Evolutionary conservation across 768 basidiomycete genomes (phyloP), one percentile per base, ranked within the genome.

Genomic region (Boletus rufocinnamomeus): DNA sequence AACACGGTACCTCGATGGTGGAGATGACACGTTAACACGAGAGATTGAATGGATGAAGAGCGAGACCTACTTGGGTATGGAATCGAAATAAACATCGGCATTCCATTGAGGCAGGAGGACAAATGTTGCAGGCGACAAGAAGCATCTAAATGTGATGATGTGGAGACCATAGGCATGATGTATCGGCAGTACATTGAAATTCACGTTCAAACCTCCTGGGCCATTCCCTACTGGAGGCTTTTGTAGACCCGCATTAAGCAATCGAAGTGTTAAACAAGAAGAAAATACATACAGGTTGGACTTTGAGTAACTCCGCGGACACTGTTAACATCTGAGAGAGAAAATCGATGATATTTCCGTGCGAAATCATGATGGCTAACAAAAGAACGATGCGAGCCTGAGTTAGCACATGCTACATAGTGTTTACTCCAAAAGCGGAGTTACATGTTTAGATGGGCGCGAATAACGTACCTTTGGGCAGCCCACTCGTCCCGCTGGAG

Each of bases 401-500:
- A 7, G 21, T 73, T n/a, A 57, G 51, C n/a, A n/a, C n/a, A n/a
- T n/a, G n/a, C n/a, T n/a, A n/a, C n/a, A n/a, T n/a, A n/a, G n/a
- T n/a, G n/a, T n/a, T n/a, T n/a, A n/a, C n/a, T n/a, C n/a, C n/a
- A n/a, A n/a, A n/a, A n/a, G 46, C n/a, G 19, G 54, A 3, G 11
- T 4, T 35, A 6, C 9, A 37, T 35, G 21, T 28, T 27, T 34
- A 32, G 11, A 25, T 50, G 19, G 19, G 13, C 37, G 56, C n/a
- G 11, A 7, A 19, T 6, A 8, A 59, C 66, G 8, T 27, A 84
- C 88, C 88, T 81, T 91, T 91, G 0, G 89, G 88, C 4, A 85
- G 73, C 0, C 90, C 89, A 58, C 81, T 90, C 0, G 90, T 91
- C 25, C 89, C 89, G 63, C 89, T 91, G 0, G 89, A 91, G 66